Evolutionary conservation across 768 basidiomycete species (phyloP), one percentile per base, ranked within the genome.

Genomic region (Podaxis sp.): DNA sequence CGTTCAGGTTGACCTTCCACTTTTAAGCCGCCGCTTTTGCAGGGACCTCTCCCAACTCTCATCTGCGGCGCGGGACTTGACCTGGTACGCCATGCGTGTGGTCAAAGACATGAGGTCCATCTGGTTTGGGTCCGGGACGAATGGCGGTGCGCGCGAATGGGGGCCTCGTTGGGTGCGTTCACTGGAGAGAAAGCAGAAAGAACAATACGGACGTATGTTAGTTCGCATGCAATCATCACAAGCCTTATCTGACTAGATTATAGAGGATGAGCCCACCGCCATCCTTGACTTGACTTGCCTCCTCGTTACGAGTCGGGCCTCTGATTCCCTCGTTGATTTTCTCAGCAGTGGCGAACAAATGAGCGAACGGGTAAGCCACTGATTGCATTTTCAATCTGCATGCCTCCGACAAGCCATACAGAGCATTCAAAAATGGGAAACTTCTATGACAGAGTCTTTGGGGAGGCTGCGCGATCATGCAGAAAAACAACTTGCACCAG

Each of bases 371-470:
- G 92, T 91, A 74, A 65, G 75, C 18, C 5, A 27, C 40, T 59
- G 47, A 63, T 59, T 47, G 59, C 54, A 50, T n/a, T 51, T 50
- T 61, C 62, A 36, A 48, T 46, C 32, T 53, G 7, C 51, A 52
- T 28, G 50, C 25, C 66, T n/a, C 67, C 73, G 59, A 73, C 44
- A 47, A 63, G 38, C 36, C 68, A 62, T 53, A 64, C 61, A 93
- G 91, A 85, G 86, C 50, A 78, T 93, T 59, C 86, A 87, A 69
- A 91, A 91, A 70, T 94, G 91, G 91, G 91, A 93, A 69, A 77
- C 83, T 1, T 85, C 84, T 3, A 82, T 92, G 65, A 77, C 78
- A 9, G 89, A 92, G 62, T 83, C 89, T 14, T 71, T 94, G 54
- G 76, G 80, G 35, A 90, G 85, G 69, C 73, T 93, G 59, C 88